These are phyloP conservation scores for Cinnamomum micranthum DNA, from an alignment of 164 flowering plant species.

Conservation along the genomic window DNA sequence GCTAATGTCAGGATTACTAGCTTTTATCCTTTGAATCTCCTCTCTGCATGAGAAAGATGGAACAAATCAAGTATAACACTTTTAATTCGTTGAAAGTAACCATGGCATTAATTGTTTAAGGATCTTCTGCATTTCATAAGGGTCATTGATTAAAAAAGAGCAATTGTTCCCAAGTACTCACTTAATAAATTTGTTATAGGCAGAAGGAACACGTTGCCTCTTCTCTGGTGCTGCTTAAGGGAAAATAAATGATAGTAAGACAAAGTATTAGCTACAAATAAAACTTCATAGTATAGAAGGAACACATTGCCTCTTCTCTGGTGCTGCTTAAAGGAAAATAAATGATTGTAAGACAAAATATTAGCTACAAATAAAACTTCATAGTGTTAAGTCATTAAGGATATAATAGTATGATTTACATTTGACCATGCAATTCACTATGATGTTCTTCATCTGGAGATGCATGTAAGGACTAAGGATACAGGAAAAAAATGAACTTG, in stretches of 20 bases:
- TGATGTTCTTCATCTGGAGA: no score
- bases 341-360: neutral
- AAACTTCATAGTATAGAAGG: constrained; percentile 35
- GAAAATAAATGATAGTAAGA: neutral
- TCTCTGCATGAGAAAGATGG: constrained; percentile 27
- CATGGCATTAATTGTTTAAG: neutral
- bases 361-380: neutral
- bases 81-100: neutral
- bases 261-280: neutral
- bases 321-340: constrained; percentile 32
- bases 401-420: neutral
- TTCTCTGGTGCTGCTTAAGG: constrained; percentile 56
- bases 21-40: constrained; percentile 61
- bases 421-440: neutral
- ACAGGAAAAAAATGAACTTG: no score
- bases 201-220: constrained; percentile 83
- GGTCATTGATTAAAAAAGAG: neutral
- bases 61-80: neutral
- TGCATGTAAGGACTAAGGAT: no score
- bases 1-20: constrained; percentile 49
- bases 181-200: constrained; percentile 82
- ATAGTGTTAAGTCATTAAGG: neutral
- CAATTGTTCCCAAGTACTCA: constrained; percentile 26
- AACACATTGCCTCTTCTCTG: constrained; percentile 75
- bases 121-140: neutral